Conservation (phyloP, 1,284 basidiomycete genomes). For the Austroboletus novae-zelandiae region DNA sequence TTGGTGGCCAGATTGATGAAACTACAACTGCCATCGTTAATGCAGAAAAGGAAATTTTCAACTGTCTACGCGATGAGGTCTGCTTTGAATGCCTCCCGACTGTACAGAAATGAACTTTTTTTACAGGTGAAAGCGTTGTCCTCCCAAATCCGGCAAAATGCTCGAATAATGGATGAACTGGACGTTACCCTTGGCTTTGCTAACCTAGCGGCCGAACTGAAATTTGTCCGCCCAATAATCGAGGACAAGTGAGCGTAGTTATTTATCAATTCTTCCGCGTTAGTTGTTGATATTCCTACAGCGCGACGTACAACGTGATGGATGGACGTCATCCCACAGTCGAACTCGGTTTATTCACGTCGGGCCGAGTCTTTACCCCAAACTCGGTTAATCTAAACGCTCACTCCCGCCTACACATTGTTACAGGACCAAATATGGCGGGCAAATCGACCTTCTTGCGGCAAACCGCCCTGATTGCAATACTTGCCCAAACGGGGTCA, state of each 20-base stretch:
- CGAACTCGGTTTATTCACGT: slow-evolving; percentile 79
- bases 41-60: slow-evolving; percentile 73
- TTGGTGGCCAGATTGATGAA: slow-evolving; percentile 66
- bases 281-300: slow-evolving; percentile 30
- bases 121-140: slow-evolving; percentile 62
- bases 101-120: not conserved
- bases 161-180: slow-evolving; percentile 83
- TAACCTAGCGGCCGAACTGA: slow-evolving; percentile 76
- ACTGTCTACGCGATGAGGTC: slow-evolving; percentile 65
- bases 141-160: slow-evolving; percentile 65
- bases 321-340: slow-evolving; percentile 92
- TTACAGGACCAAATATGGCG: slow-evolving; percentile 98
- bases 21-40: slow-evolving; percentile 50
- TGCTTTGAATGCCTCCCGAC: slow-evolving; percentile 8
- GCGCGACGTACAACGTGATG: slow-evolving; percentile 62
- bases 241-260: slow-evolving; percentile 62
- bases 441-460: slow-evolving; percentile 92
- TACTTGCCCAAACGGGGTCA: slow-evolving; percentile 90
- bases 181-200: slow-evolving; percentile 87
- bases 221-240: slow-evolving; percentile 72
- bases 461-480: slow-evolving; percentile 86
- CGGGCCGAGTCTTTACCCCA: slow-evolving; percentile 77
- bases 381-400: slow-evolving; percentile 73
- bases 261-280: not conserved
- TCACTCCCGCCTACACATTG: slow-evolving; percentile 65